Base-by-base conservation (phyloP, 2,329 filamentous ascomycete species). In the Helicocarpus griseus region DNA sequence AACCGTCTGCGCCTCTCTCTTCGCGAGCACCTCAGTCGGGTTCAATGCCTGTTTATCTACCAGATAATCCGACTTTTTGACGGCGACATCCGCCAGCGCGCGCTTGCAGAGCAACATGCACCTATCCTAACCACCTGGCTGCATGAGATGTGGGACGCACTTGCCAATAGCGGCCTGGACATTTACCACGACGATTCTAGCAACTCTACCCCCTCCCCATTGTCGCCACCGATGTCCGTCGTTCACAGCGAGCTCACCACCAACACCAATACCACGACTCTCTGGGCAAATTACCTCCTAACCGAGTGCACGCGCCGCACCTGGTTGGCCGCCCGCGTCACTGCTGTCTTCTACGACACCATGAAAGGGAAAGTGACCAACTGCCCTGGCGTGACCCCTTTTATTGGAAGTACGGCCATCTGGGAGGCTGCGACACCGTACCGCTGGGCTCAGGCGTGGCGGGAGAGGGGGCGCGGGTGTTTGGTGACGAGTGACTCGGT, bases 11-110 rank as follows among this genome's bases (percentile, higher is more conserved):
- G 5, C 5, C 31, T 51, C 1, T 46, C 50, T 26, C 29, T 51
- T n/a, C n/a, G 59, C 13, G 62, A 65, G 0, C 54, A 61, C 9
- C 60, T 76, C 5, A 68, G 72, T 0, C 67, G 70, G 14, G 67
- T 70, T 0, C 73, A 77, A 22, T 67, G 74, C 2, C 65, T 78
- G 4, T 41, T 75, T 2, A 61, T 74, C 3, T 77, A 76, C 56
- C 68, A 74, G 45, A 67, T 70, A 21, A 72, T 77, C 39, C 61
- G 70, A 11, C 62, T 78, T 24, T 76, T 75, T 46, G 74, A 77
- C 58, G 73, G 72, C 22, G 71, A 77, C 56, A 71, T 77, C 22
- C 58, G 64, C 9, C 60, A 67, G 2, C 65, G 73, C 1, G 62
- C 65, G 35, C 57, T 67, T 4, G 73, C 71, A 29, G 73, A 65